phyloP scores from a whole-genome alignment of 1,284 basidiomycete genomes.

The Cutaneotrichosporon sp. region DNA sequence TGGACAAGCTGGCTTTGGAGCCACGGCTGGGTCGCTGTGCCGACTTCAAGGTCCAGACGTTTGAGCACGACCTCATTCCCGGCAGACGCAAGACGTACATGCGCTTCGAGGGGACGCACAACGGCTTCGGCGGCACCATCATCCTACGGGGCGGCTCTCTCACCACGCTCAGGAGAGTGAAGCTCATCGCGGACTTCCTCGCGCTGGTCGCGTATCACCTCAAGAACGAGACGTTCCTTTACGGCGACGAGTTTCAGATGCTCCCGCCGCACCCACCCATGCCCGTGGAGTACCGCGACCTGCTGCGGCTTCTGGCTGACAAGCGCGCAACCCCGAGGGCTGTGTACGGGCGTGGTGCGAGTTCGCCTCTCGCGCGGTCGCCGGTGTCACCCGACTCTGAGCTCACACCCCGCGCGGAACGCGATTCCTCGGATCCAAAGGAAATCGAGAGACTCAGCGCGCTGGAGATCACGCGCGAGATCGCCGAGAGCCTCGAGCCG shows the following conservation, averaged over 20 bases:
- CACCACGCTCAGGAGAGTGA: conserved; percentile 76
- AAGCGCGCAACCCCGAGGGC: conserved; percentile 7
- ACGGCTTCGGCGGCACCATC: conserved; percentile 91
- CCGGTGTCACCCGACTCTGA: background rate
- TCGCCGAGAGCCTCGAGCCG: conserved; percentile 75
- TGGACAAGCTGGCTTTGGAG: conserved; percentile 89
- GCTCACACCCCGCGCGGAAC: background rate
- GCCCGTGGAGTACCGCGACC: conserved; percentile 39
- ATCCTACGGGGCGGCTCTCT: conserved; percentile 86
- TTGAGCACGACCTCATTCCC: conserved; percentile 87
- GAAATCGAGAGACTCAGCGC: conserved; percentile 62
- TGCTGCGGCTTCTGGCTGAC: conserved; percentile 34
- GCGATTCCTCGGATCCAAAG: conserved; percentile 30
- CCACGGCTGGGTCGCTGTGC: conserved; percentile 87
- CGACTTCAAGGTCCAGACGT: conserved; percentile 88
- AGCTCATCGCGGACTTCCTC: conserved; percentile 89
- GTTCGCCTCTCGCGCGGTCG: conserved; percentile 12
- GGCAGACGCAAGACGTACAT: conserved; percentile 92
- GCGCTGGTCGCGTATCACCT: conserved; percentile 83
- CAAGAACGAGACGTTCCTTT: conserved; percentile 90
- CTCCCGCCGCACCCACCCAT: conserved; percentile 59
- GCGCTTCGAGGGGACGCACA: conserved; percentile 93
- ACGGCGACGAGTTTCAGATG: conserved; percentile 88
- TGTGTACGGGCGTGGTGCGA: background rate
- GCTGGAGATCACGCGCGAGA: conserved; percentile 39